These are phyloP conservation scores for Hericium rajendrae DNA, from an alignment of 768 basidiomycete species.

Conservation along the genomic window DNA sequence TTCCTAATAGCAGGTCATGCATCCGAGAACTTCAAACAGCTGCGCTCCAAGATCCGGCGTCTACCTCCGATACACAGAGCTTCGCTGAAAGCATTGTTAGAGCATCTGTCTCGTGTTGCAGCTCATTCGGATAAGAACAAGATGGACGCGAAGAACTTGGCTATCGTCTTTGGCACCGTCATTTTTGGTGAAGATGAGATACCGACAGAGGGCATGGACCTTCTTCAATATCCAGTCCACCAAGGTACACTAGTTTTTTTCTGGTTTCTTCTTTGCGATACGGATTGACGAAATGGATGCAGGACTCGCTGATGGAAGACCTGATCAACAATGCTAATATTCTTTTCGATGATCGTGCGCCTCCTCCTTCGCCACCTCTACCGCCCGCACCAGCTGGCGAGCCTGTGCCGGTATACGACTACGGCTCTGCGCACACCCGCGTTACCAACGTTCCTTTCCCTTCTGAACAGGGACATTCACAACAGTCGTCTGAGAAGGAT, in stretches of 20 bases:
- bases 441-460: conserved; percentile 40
- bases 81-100: conserved; percentile 69
- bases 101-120: conserved; percentile 72
- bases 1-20: conserved; percentile 53
- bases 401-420: conserved; percentile 42
- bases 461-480: conserved; percentile 12
- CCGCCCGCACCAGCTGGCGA: conserved; percentile 67
- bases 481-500: conserved; percentile 37
- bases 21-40: conserved; percentile 57
- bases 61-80: conserved; percentile 79
- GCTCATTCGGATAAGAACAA: conserved; percentile 68
- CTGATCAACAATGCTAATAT: conserved; percentile 60
- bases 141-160: conserved; percentile 90
- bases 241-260: conserved; percentile 43
- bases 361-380: conserved; percentile 49
- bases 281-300: neutral
- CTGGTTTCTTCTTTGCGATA: neutral
- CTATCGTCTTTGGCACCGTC: conserved; percentile 82
- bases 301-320: conserved; percentile 79
- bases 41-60: conserved; percentile 81
- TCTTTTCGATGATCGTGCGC: conserved; percentile 51
- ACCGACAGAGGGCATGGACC: conserved; percentile 58
- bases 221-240: conserved; percentile 67
- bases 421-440: conserved; percentile 67
- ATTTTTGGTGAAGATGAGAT: conserved; percentile 91